Evolutionary conservation across 352 stramenopile genomes (phyloP), one percentile per base, ranked within the genome.

Genomic region (Blastocystis sp.): DNA sequence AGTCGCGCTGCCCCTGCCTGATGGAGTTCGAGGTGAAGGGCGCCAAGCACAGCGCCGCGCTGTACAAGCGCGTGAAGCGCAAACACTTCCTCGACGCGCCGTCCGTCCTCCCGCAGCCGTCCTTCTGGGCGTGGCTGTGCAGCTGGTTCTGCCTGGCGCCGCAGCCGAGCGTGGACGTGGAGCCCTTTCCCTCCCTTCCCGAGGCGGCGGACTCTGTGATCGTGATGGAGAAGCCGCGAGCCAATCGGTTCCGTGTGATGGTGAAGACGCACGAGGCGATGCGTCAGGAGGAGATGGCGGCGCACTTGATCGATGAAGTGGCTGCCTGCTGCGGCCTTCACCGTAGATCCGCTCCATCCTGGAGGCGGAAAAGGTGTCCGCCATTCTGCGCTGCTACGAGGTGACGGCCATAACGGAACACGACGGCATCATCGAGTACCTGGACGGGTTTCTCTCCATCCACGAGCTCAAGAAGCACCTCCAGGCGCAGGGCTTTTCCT

Each of bases 181-280:
- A 79, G 14, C 69, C n/a, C 7, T 79, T 79, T 64, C 69, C 53
- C 19, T n/a, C 21, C n/a, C 17, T 21, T 3, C 2, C 40, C 9
- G 28, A 77, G 94, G 98, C 64, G 95, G 98, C 87, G 96, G 96
- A 4, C 92, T 99, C 88, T 96, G 98, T 60, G 89, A 98, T 52
- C 92, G 95, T 17, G 91, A 98, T 40, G 95, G 98, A 90, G 97
- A 97, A 89, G 95, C 95, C 94, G 10, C 98, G 94, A 86, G 98
- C 98, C 90, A 96, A 96, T 2, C 96, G 93, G 88, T 96, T 92
- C n/a, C 91, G 98, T 0, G 94, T 98, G 90, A 98, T 99, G 90
- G 95, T 98, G 45, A 99, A 99, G 90, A 98, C 94, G 48, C 98
- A 98, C 89, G 97, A 99, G 90, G 96, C 99, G 89, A 90, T 99